Base-by-base conservation (phyloP, 495 filamentous ascomycete genomes). In the Cercophora scortea region DNA sequence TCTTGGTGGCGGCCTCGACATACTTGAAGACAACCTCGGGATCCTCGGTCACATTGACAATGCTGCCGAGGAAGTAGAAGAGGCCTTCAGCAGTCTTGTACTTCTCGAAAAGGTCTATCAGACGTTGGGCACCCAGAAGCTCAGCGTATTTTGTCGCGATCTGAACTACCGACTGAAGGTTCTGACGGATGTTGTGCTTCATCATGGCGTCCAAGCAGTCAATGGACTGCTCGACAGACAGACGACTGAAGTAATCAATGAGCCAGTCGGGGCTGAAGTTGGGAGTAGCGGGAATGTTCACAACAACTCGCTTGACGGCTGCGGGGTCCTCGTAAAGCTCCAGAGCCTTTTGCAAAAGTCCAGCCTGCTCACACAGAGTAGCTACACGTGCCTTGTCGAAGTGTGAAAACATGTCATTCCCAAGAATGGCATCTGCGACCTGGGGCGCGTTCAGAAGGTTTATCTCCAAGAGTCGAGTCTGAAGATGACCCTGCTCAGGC, bases 11-110 rank as follows among this genome's bases (percentile, higher is more conserved):
- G 51, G 94, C 90, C 72, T 97, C 90, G 48, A 99, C 94, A 69
- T 99, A 99, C 78, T 99, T 99, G 84, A 96, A 99, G 68, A 89
- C 83, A 40, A 99, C 93, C 61, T 99, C 94, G 18, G 85, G 72
- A 62, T 99, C 94, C 69, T 96, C 88, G 54, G 88, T 94, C 19
- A 99, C 72, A 66, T 99, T 99, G 71, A 99, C 93, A 56, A 99
- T 91, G 64, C 90, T 93, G 47, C 91, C 92, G 49, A 99, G 81
- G 72, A 96, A 99, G 76, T 92, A 96, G 79, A 93, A 99, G 13
- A 99, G 81, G 66, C 93, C 93, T 69, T 99, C 93, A 32, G 88
- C 84, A 33, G 91, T 96, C 64, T 91, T 88, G 74, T 96, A 95
- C 70, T 91, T 95, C 74, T 99, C 94, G 50, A 99, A 83, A 3